Evolutionary conservation across 106 monocot genomes (phyloP).

Genomic region (Dioscorea zingiberensis): DNA sequence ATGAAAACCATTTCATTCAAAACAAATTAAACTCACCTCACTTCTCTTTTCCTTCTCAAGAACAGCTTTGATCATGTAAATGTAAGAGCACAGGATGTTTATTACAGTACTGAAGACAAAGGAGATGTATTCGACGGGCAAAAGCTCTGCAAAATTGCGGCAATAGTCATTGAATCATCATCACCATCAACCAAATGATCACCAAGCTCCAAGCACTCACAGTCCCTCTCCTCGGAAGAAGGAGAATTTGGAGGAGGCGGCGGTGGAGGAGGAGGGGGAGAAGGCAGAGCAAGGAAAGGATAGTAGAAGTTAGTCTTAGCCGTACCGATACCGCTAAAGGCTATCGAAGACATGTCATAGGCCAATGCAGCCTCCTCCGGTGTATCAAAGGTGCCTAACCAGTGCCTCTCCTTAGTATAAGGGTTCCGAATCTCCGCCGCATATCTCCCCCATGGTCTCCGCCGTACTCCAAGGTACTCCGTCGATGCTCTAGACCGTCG

Average conservation of each 20-base stretch:
- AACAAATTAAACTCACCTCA: not conserved
- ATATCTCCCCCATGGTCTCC: slow-evolving; percentile 54
- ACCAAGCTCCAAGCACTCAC: not conserved
- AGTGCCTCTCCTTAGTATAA: slow-evolving; percentile 52
- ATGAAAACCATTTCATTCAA: not conserved
- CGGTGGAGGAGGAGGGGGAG: slow-evolving; percentile 5
- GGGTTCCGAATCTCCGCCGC: slow-evolving; percentile 72
- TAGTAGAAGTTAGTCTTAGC: slow-evolving; percentile 59
- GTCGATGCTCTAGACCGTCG: slow-evolving; percentile 35
- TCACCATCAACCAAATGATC: slow-evolving; percentile 4
- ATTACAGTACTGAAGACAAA: not conserved
- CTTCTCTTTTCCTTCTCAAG: not conserved
- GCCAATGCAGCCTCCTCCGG: slow-evolving; percentile 52
- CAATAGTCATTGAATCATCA: slow-evolving; percentile 55
- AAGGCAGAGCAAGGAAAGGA: slow-evolving; percentile 17
- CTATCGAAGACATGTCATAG: slow-evolving; percentile 51
- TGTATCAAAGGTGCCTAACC: slow-evolving; percentile 63
- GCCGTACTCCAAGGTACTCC: slow-evolving; percentile 47
- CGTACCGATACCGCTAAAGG: slow-evolving; percentile 26
- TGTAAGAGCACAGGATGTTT: not conserved
- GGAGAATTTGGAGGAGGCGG: slow-evolving; percentile 14
- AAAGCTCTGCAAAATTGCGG: slow-evolving; percentile 48
- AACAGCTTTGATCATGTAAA: not conserved
- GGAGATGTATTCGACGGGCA: not conserved
- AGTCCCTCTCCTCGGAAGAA: slow-evolving; percentile 3